A percentile compares a stretch with the other conserved stretches of the same genome.
Evolutionary conservation across 306 rosid genomes (phyloP).

Genomic region (Abrus pulchellus): DNA sequence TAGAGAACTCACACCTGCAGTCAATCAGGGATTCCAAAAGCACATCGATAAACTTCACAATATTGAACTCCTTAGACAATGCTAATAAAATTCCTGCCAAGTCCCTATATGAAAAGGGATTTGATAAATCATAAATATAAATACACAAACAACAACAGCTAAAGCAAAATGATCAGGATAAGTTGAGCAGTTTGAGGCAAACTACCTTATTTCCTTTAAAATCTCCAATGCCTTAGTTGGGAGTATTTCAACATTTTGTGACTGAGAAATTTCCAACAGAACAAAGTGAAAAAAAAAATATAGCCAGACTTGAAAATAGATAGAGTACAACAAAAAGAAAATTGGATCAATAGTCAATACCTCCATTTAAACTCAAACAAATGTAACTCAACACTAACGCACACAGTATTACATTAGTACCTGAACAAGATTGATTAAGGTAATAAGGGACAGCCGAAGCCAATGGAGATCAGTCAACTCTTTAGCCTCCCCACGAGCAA

Average conservation of each 20-base stretch:
- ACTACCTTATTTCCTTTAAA: slow-evolving; percentile 78
- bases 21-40: slow-evolving; percentile 84
- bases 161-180: slow-evolving; percentile 23
- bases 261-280: slow-evolving; percentile 56
- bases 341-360: background rate
- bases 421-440: slow-evolving; percentile 89
- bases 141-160: slow-evolving; percentile 28
- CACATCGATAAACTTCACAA: slow-evolving; percentile 71
- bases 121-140: slow-evolving; percentile 39
- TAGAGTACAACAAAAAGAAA: slow-evolving; percentile 9
- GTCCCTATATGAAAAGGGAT: slow-evolving; percentile 62
- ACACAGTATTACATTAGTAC: slow-evolving; percentile 51
- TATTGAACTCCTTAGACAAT: slow-evolving; percentile 78
- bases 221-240: slow-evolving; percentile 77
- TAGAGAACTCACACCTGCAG: slow-evolving; percentile 64
- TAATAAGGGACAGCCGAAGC: slow-evolving; percentile 81
- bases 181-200: slow-evolving; percentile 32
- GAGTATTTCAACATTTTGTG: slow-evolving; percentile 70
- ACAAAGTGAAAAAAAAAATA: slow-evolving; percentile 40
- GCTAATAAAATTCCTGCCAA: slow-evolving; percentile 67
- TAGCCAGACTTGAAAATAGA: slow-evolving; percentile 6
- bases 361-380: slow-evolving; percentile 24
- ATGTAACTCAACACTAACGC: slow-evolving; percentile 21
- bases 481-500: slow-evolving; percentile 70
- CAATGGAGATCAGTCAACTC: slow-evolving; percentile 74